These are phyloP conservation scores for Gaertneriomyces semiglobifer DNA, from an alignment of 192 early-diverging fungal species.

Conservation along the genomic window DNA sequence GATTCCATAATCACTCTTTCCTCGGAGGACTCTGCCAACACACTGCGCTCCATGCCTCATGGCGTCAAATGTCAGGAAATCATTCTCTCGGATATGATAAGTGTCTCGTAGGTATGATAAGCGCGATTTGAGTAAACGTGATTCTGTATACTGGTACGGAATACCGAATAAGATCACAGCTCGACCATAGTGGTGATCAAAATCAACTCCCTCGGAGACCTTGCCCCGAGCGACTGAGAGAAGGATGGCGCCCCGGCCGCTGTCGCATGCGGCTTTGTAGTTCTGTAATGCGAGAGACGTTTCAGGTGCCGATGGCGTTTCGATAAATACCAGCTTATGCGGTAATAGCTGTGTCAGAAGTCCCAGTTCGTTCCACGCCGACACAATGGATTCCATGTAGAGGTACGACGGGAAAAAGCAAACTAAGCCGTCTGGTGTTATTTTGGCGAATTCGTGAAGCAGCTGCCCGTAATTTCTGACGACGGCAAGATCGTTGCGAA, in stretches of 20 bases:
- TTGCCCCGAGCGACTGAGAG: slow-evolving; percentile 98
- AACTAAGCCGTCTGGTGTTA: slow-evolving; percentile 95
- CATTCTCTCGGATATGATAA: slow-evolving; percentile 93
- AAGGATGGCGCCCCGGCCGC: slow-evolving; percentile 95
- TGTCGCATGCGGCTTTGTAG: slow-evolving; percentile 92
- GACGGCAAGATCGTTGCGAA: slow-evolving; percentile 96
- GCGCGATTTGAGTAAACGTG: slow-evolving; percentile 78
- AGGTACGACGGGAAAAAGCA: slow-evolving; percentile 98
- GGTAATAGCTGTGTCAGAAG: slow-evolving; percentile 93
- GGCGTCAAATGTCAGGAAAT: slow-evolving; percentile 98
- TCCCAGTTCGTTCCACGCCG: slow-evolving; percentile 97
- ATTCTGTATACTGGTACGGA: slow-evolving; percentile 99
- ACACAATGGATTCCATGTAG: slow-evolving; percentile 98
- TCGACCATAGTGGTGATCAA: slow-evolving; percentile 98
- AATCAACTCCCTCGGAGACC: slow-evolving; percentile 99
- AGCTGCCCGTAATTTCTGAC: slow-evolving; percentile 99
- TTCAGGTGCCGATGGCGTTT: slow-evolving; percentile 98
- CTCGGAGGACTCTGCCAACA: slow-evolving; percentile 93
- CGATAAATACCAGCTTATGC: slow-evolving; percentile 98
- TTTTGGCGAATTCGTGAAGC: slow-evolving; percentile 86
- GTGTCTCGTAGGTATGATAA: slow-evolving; percentile 94
- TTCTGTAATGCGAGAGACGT: slow-evolving; percentile 93
- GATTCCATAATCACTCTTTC: slow-evolving; percentile 97
- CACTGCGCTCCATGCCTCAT: slow-evolving; percentile 99
- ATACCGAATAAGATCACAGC: slow-evolving; percentile 99